These are phyloP conservation scores for Rhododendron ferrugineum DNA, from an alignment of 148 eudicot species.

Conservation along the genomic window DNA sequence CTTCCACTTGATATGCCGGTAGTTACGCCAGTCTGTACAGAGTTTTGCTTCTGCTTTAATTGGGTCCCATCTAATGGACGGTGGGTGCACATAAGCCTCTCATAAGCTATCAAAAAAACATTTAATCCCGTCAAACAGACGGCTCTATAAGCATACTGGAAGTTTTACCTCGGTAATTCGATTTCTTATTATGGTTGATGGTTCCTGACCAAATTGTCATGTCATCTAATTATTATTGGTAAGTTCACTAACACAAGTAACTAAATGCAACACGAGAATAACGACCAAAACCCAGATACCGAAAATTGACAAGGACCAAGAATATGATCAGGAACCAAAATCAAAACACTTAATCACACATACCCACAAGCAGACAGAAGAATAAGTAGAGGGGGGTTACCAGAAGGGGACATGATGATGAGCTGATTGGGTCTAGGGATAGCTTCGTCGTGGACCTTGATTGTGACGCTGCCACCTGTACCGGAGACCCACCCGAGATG, in stretches of 20 bases:
- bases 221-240: background rate
- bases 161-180: background rate
- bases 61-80: background rate
- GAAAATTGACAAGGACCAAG: background rate
- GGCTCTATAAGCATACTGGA: background rate
- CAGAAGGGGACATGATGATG: slow-evolving; percentile 95
- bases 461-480: slow-evolving; percentile 94
- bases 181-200: background rate
- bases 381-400: slow-evolving; percentile 19
- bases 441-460: slow-evolving; percentile 83
- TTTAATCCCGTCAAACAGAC: background rate
- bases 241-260: background rate
- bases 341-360: background rate
- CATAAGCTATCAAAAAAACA: no score
- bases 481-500: slow-evolving; percentile 95
- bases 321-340: background rate
- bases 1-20: background rate
- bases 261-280: background rate
- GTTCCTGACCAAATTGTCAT: background rate
- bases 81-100: background rate
- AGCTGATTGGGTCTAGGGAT: slow-evolving; percentile 75
- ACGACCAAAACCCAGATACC: background rate
- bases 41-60: background rate
- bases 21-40: background rate
- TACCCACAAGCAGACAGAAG: background rate